Percentiles rank a stretch among this genome's conserved stretches.
These are phyloP conservation scores for Panicum miliaceum DNA, from an alignment of 176 grass and related monocot species.

Conservation along the genomic window DNA sequence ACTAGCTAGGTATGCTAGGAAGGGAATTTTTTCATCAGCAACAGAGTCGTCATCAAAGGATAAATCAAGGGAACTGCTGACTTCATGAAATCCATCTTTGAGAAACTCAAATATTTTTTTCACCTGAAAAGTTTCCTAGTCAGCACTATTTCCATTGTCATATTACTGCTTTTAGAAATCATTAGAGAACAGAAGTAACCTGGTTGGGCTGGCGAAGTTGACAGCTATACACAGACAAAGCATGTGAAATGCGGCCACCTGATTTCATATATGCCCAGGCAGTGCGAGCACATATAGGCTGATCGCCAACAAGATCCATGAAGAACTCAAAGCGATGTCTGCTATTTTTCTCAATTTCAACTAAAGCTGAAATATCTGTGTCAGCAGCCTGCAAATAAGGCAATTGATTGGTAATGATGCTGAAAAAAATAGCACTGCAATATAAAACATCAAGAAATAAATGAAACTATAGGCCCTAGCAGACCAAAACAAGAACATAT, in stretches of 20 bases:
- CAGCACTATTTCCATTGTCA: background rate
- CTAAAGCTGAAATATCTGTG: constrained; percentile 97
- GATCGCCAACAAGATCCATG: constrained; percentile 97
- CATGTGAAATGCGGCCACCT: constrained; percentile 95
- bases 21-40: constrained; percentile 98
- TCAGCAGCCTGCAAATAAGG: constrained; percentile 79
- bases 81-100: constrained; percentile 92
- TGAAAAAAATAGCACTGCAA: background rate
- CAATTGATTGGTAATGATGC: constrained; percentile 37
- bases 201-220: constrained; percentile 93
- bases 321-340: constrained; percentile 97
- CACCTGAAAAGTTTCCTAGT: constrained; percentile 66
- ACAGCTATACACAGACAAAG: constrained; percentile 97
- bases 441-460: constrained; percentile 19
- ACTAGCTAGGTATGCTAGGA: constrained; percentile 88
- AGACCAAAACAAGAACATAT: constrained; percentile 24
- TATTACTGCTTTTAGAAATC: constrained; percentile 21
- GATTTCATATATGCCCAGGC: constrained; percentile 96
- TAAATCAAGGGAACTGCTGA: constrained; percentile 94
- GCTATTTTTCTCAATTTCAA: constrained; percentile 99
- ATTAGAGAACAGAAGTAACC: constrained; percentile 53
- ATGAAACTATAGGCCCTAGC: constrained; percentile 23
- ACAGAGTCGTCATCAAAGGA: constrained; percentile 96
- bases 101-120: constrained; percentile 98
- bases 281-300: constrained; percentile 94